Conservation (phyloP, 1,284 basidiomycete genomes). For the Schizophyllum amplum region DNA sequence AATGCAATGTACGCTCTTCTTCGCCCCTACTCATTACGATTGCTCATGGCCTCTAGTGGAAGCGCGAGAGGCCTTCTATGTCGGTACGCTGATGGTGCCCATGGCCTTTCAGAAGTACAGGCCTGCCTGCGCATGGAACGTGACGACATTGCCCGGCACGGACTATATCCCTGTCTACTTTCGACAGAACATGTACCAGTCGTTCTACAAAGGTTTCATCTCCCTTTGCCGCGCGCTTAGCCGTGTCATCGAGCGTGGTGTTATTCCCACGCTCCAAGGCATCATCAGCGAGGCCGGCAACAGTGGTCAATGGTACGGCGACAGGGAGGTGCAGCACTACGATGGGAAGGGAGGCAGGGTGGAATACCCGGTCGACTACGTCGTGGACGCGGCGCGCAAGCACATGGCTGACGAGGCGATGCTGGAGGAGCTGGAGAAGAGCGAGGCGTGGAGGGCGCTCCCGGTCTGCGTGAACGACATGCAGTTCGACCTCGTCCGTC, state of each 20-base stretch:
- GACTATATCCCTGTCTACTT: conserved; percentile 11
- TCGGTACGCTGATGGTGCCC: no score
- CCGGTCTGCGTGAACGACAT: conserved; percentile 12
- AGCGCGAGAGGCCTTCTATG: no score
- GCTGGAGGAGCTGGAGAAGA: conserved; percentile 9
- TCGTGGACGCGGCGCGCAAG: conserved; percentile 9
- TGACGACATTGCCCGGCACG: no score
- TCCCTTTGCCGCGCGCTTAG: conserved; percentile 8
- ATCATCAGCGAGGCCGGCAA: background rate
- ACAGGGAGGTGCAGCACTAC: conserved; percentile 3
- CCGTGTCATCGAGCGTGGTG: background rate
- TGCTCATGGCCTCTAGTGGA: no score
- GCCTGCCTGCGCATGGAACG: no score
- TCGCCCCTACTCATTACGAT: background rate
- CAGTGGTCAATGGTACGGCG: background rate
- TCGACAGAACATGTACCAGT: conserved; percentile 10
- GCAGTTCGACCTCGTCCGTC: conserved; percentile 14
- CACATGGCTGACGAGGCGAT: conserved; percentile 12
- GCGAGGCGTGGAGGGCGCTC: background rate
- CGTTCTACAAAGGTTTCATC: conserved; percentile 16
- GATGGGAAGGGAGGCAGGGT: conserved; percentile 12
- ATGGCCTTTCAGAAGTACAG: no score
- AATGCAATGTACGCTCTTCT: conserved; percentile 9
- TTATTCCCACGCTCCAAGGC: background rate
- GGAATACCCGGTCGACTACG: conserved; percentile 14